Percentiles rank a stretch among this genome's conserved stretches.
These are phyloP conservation scores for Penicillium sp. DNA, from an alignment of 2,329 filamentous ascomycete genomes.

Conservation along the genomic window DNA sequence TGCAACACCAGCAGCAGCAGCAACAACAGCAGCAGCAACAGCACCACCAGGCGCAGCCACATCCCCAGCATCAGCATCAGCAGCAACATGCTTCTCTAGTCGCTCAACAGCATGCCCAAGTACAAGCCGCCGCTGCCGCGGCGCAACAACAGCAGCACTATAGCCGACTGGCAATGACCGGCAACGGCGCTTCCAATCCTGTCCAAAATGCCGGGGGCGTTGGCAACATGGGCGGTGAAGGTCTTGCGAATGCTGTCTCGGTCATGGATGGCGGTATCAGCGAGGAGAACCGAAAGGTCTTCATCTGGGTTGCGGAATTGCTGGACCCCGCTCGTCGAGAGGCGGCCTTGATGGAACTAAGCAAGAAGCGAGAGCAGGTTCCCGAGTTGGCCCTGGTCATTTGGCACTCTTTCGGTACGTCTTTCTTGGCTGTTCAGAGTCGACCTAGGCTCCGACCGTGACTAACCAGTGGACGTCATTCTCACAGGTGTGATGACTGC, in stretches of 20 bases:
- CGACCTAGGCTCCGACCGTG: slow-evolving; percentile 7
- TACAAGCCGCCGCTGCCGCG: slow-evolving; percentile 42
- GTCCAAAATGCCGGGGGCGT: slow-evolving; percentile 32
- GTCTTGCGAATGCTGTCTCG: slow-evolving; percentile 28
- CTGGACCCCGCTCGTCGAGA: slow-evolving; percentile 83
- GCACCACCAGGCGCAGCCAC: slow-evolving; percentile 31
- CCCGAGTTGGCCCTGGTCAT: slow-evolving; percentile 92
- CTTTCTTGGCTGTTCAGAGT: slow-evolving; percentile 11
- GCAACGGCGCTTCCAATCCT: slow-evolving; percentile 44
- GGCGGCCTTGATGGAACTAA: slow-evolving; percentile 85
- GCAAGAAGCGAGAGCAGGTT: slow-evolving; percentile 97
- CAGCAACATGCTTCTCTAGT: slow-evolving; percentile 42
- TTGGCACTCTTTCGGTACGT: slow-evolving; percentile 95
- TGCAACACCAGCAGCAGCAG: slow-evolving; percentile 40
- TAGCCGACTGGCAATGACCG: slow-evolving; percentile 64
- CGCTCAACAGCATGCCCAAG: slow-evolving; percentile 50
- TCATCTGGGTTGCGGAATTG: slow-evolving; percentile 86
- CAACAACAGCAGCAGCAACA: slow-evolving; percentile 27
- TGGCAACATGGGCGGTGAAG: slow-evolving; percentile 46
- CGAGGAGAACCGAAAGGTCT: slow-evolving; percentile 88
- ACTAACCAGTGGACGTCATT: slow-evolving; percentile 21
- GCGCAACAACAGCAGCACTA: slow-evolving; percentile 55
- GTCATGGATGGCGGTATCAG: slow-evolving; percentile 62
- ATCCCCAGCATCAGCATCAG: slow-evolving; percentile 37
- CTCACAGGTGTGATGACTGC: slow-evolving; percentile 89